These are phyloP conservation scores for Lentinula sp. DNA, from an alignment of 768 basidiomycete species.

Conservation along the genomic window DNA sequence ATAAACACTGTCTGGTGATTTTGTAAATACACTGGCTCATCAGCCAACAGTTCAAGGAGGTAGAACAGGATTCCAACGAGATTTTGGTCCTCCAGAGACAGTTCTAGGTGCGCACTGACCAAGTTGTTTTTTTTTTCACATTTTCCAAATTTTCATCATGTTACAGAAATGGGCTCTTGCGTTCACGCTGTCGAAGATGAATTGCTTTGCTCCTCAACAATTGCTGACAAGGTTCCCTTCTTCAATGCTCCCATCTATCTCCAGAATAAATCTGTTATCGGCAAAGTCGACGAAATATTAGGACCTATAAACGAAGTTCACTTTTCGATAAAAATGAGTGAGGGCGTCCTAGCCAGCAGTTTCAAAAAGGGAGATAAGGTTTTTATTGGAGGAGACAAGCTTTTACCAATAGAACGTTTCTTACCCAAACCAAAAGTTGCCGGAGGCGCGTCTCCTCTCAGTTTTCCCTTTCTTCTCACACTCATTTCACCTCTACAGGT, in stretches of 20 bases:
- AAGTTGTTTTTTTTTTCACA: background rate
- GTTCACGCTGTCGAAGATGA: constrained; percentile 96
- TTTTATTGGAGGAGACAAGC: constrained; percentile 95
- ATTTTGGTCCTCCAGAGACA: constrained; percentile 72
- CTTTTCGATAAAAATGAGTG: constrained; percentile 96
- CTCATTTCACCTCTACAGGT: constrained; percentile 24
- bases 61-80: constrained; percentile 68
- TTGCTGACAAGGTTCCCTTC: constrained; percentile 91
- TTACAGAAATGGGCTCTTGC: constrained; percentile 86
- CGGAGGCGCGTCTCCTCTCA: constrained; percentile 42
- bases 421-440: constrained; percentile 89
- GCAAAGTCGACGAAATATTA: constrained; percentile 99
- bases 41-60: constrained; percentile 46
- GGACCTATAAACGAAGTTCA: constrained; percentile 98
- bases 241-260: constrained; percentile 99
- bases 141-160: constrained; percentile 8
- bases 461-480: background rate
- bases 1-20: constrained; percentile 6
- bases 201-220: constrained; percentile 87
- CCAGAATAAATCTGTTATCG: constrained; percentile 91
- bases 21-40: constrained; percentile 16
- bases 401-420: constrained; percentile 94
- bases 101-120: constrained; percentile 54
- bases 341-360: constrained; percentile 91
- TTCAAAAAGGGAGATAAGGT: constrained; percentile 99